A percentile compares a stretch with the other conserved stretches of the same genome.
Conservation (phyloP, 257 asterid genomes). For the Penstemon eatonii region DNA sequence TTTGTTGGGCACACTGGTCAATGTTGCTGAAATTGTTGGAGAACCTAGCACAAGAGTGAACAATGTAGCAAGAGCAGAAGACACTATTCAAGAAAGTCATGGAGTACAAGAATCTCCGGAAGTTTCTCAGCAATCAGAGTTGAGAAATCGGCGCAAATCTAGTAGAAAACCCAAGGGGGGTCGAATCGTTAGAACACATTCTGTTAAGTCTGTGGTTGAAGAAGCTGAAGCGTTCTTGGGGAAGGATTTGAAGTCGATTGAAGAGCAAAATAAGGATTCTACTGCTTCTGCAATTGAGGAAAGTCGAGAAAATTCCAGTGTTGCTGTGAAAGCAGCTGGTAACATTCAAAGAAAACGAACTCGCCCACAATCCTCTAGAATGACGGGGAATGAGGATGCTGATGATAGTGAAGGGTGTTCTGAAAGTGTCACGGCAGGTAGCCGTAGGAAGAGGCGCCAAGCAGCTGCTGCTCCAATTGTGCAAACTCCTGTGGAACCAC, state of each 20-base stretch:
- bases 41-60: constrained; percentile 34
- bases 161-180: constrained; percentile 38
- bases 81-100: constrained; percentile 29
- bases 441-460: constrained; percentile 77
- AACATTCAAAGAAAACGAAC: constrained; percentile 52
- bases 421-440: constrained; percentile 62
- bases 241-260: constrained; percentile 30
- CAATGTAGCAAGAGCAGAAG: constrained; percentile 23
- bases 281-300: constrained; percentile 39
- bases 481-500: constrained; percentile 51
- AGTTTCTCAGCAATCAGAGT: constrained; percentile 53
- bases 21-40: constrained; percentile 34
- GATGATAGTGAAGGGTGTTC: constrained; percentile 66
- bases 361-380: constrained; percentile 37
- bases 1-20: constrained; percentile 36
- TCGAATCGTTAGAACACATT: constrained; percentile 48
- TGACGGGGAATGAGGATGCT: constrained; percentile 38
- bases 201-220: constrained; percentile 68
- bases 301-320: constrained; percentile 50
- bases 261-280: constrained; percentile 39
- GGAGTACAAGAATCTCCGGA: constrained; percentile 42
- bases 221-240: constrained; percentile 62
- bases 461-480: constrained; percentile 39
- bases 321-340: constrained; percentile 43
- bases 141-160: constrained; percentile 36